These are phyloP conservation scores for Lenzites betulinus DNA, from an alignment of 768 basidiomycete species.

Conservation along the genomic window DNA sequence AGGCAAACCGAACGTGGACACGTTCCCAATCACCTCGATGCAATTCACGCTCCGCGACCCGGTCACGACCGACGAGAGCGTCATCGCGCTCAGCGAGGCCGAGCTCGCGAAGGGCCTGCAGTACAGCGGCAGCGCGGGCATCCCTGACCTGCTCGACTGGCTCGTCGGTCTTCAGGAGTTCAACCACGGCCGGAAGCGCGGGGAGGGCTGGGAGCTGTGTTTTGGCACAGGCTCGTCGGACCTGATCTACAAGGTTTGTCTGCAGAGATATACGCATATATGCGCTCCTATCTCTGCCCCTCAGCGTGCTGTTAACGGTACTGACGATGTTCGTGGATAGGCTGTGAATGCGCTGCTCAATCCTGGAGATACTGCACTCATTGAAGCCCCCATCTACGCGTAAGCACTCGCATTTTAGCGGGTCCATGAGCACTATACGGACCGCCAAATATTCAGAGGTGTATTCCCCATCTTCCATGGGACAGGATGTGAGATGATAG, in stretches of 20 bases:
- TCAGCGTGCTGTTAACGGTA: no score
- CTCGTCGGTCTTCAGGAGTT: constrained; percentile 68
- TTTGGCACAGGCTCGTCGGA: constrained; percentile 90
- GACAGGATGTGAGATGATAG: constrained; percentile 60
- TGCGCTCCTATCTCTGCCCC: no score
- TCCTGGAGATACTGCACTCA: constrained; percentile 76
- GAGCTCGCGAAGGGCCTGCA: constrained; percentile 74
- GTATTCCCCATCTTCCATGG: constrained; percentile 63
- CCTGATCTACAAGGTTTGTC: constrained; percentile 75
- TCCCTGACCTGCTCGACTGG: constrained; percentile 68
- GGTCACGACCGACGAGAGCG: constrained; percentile 43
- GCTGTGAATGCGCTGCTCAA: constrained; percentile 71
- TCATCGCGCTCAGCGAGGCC: constrained; percentile 54
- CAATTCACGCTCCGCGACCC: constrained; percentile 58
- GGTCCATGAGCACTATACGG: constrained; percentile 24
- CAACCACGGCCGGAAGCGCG: constrained; percentile 61
- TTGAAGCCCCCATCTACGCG: constrained; percentile 85
- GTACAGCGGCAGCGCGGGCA: constrained; percentile 73
- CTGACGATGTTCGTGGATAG: constrained; percentile 38
- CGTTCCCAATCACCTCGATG: constrained; percentile 88
- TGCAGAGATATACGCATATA: no score
- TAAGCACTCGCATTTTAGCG: constrained; percentile 24
- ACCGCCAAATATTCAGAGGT: constrained; percentile 45
- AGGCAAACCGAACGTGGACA: constrained; percentile 88
- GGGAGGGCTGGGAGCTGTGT: constrained; percentile 70